Evolutionary conservation across 371 early-diverging fungal genomes (phyloP), one percentile per base, ranked within the genome.

Genomic region (Lichtheimia ramosa): DNA sequence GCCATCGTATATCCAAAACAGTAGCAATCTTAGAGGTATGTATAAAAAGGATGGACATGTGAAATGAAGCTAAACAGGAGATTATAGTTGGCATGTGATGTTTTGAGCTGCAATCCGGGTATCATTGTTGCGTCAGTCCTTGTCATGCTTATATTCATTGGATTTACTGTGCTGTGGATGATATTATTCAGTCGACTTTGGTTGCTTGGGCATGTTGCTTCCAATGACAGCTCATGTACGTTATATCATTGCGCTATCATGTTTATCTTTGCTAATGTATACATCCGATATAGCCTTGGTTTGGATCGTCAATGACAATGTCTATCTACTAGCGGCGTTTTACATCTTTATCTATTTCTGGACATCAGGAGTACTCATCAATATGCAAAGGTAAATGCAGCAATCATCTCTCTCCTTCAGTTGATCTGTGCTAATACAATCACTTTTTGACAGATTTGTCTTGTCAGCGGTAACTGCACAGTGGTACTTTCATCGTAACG

Each of bases 301-400:
- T 14, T 87, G 85, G 85, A 70, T 82, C 1, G 68, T 85, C 34
- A 71, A 84, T n/a, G 72, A 70, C 40, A 75, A 83, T 64, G 81
- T 75, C 18, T 81, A 82, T 59, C 68, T 75, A 5, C 56, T 81
- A 6, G 82, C 82, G 14, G 57, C 64, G 0, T 90, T 79, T 62
- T 86, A 85, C 63, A 66, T 89, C 2, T 79, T 90, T 54, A 73
- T 90, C 20, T 90, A 87, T 61, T 79, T 92, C 68, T 92, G 91
- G 91, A 86, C 89, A 12, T 79, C 89, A 3, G 83, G 85, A 3
- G 65, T 90, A 1, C 66, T 92, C 25, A 75, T 85, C 41, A 87
- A 89, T 56, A 69, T 90, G 40, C 89, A 91, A 65, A 87, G 83
- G 84, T 83, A 75, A 16, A 34, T 13, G 16, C 46, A 25, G 20